These are phyloP conservation scores for Tilletia walkeri DNA, from an alignment of 1,284 basidiomycete species.

Conservation along the genomic window DNA sequence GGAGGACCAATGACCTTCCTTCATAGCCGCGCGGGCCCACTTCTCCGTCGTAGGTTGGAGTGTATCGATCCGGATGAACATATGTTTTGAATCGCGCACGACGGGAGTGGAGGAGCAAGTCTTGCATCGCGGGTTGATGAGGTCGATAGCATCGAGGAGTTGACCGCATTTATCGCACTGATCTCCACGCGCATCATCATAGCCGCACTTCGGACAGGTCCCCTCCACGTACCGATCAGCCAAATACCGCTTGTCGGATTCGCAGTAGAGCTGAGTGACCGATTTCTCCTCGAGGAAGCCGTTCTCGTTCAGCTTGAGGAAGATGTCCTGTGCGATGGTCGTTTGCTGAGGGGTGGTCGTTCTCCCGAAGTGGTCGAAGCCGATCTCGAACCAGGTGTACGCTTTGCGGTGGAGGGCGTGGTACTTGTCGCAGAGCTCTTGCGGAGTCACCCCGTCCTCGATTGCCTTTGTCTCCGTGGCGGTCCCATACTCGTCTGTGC, in stretches of 20 bases:
- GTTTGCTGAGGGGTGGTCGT: constrained; percentile 89
- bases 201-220: constrained; percentile 52
- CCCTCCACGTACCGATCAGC: constrained; percentile 55
- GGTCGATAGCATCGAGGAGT: constrained; percentile 83
- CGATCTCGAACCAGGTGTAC: constrained; percentile 88
- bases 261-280: constrained; percentile 53
- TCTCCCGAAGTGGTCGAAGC: constrained; percentile 94
- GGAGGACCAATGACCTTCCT: constrained; percentile 82
- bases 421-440: constrained; percentile 90
- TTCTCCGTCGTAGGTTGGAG: constrained; percentile 81
- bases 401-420: constrained; percentile 83
- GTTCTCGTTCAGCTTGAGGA: constrained; percentile 51
- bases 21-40: constrained; percentile 80
- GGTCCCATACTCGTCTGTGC: constrained; percentile 98
- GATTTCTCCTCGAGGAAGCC: constrained; percentile 51
- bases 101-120: constrained; percentile 73
- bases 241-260: constrained; percentile 47
- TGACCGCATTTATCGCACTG: constrained; percentile 94
- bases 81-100: constrained; percentile 71
- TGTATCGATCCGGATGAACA: constrained; percentile 83
- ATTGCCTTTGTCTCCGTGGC: constrained; percentile 96
- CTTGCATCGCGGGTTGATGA: constrained; percentile 93
- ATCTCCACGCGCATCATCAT: constrained; percentile 85
- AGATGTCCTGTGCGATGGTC: constrained; percentile 52
- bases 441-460: constrained; percentile 85